Conservation (phyloP, 176 grass and related monocot species). For the Carex pumila region DNA sequence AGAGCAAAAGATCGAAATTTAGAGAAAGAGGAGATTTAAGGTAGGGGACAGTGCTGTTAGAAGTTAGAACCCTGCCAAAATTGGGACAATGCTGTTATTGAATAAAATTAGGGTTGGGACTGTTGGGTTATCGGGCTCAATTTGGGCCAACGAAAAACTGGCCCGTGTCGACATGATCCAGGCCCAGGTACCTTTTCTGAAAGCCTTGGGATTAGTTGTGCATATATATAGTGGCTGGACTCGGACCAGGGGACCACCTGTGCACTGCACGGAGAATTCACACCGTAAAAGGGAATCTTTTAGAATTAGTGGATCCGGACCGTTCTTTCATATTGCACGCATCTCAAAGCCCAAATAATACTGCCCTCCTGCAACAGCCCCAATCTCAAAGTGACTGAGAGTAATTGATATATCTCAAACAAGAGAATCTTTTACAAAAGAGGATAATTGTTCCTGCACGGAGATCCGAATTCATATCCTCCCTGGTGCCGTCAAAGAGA, state of each 20-base stretch:
- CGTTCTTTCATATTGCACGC: no score
- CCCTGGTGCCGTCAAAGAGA: no score
- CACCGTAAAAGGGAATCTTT: no score
- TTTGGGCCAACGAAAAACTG: neutral
- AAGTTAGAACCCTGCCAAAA: neutral
- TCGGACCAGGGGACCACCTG: neutral
- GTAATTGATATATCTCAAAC: no score
- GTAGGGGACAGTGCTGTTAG: neutral
- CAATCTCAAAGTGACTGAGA: no score
- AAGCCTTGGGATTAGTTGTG: no score
- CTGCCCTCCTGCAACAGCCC: no score
- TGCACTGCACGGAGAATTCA: neutral
- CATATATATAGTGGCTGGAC: neutral
- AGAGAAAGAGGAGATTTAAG: neutral
- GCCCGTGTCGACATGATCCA: neutral
- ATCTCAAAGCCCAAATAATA: no score
- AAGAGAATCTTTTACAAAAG: no score
- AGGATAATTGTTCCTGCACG: no score
- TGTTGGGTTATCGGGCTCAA: neutral
- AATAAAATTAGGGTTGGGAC: neutral
- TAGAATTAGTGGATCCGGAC: no score
- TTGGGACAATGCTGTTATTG: neutral
- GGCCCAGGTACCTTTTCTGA: neutral
- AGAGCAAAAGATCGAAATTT: neutral
- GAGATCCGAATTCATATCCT: no score